Evolutionary conservation across 2,329 filamentous ascomycete species (phyloP), one percentile per base, ranked within the genome.

Genomic region (Exophiala calicioides): DNA sequence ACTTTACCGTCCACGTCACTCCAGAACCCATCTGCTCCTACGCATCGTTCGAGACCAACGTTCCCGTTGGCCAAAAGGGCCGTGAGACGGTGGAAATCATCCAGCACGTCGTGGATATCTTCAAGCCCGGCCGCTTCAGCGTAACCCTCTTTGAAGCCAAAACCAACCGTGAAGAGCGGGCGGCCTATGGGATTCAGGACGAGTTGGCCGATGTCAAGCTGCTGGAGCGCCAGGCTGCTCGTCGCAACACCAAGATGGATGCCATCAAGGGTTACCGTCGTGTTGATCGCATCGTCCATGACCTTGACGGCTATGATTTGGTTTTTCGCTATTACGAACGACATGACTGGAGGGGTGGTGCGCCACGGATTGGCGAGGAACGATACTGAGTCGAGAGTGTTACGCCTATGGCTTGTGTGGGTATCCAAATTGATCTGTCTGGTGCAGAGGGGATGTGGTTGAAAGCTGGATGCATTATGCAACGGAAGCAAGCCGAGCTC

Each of bases 1-100:
- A 98, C 73, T 98, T 96, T 71, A 98, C 91, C 1, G 93, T 98
- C 18, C 93, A 98, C 65, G 93, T 98, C 57, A 98, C 93, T 0
- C 93, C 93, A 0, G 93, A 98, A 76, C 89, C 91, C 10, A 84
- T 95, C 62, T 98, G 91, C 75, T 96, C 90, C 4, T 98, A 95
- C 67, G 93, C 93, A 26, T 96, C 90, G 2, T 98, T 98, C 65
- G 93, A 98, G 76, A 97, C 93, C 58, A 98, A 97, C 60, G 91
- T 98, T 3, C 93, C 93, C 1, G 86, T 89, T 19, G 84, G 83
- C 4, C 89, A 95, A 71, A 88, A 82, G 46, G 90, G 90, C 12
- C 86, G 90, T 53, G 86, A 90, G 65, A 96, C 91, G 1, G 82
- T 84, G 19, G 91, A 95, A 56, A 85, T 97, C 50, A 86, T 98